A percentile compares a stretch with the other conserved stretches of the same genome.
phyloP scores from a whole-genome alignment of 208 protist species.

The Polymyxa betae region DNA sequence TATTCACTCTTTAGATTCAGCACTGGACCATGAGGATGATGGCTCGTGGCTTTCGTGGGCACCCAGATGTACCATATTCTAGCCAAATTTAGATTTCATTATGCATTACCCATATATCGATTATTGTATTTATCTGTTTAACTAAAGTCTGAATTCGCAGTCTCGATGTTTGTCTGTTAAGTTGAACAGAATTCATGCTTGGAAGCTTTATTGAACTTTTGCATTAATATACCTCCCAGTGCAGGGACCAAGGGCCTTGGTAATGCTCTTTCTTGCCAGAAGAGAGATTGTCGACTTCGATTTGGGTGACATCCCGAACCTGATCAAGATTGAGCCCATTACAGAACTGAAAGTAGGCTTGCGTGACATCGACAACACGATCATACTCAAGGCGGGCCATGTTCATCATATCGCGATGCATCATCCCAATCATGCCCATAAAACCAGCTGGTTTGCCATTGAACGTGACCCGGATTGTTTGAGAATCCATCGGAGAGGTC shows the following conservation, averaged over 20 bases:
- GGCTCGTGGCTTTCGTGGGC: too few species aligned
- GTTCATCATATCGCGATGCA: background rate
- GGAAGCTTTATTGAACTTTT: too few species aligned
- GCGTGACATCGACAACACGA: conserved; percentile 6
- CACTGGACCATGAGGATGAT: too few species aligned
- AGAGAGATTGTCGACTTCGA: background rate
- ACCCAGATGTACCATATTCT: too few species aligned
- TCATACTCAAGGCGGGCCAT: background rate
- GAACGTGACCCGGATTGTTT: background rate
- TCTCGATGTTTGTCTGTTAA: too few species aligned
- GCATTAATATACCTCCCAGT: conserved; percentile 6
- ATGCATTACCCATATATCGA: too few species aligned
- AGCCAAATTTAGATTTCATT: too few species aligned
- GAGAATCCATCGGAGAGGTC: conserved; percentile 38
- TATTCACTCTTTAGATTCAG: too few species aligned
- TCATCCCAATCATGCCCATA: conserved; percentile 24
- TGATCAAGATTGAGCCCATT: background rate
- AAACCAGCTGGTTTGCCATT: background rate
- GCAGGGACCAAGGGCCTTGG: background rate
- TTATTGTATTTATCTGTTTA: too few species aligned
- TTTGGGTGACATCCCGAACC: background rate
- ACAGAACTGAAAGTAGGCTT: background rate
- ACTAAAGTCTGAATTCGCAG: too few species aligned
- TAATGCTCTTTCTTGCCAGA: background rate
- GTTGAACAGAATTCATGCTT: too few species aligned